Base-by-base conservation (phyloP, 148 eudicot species). In the Vaccinium macrocarpon region DNA sequence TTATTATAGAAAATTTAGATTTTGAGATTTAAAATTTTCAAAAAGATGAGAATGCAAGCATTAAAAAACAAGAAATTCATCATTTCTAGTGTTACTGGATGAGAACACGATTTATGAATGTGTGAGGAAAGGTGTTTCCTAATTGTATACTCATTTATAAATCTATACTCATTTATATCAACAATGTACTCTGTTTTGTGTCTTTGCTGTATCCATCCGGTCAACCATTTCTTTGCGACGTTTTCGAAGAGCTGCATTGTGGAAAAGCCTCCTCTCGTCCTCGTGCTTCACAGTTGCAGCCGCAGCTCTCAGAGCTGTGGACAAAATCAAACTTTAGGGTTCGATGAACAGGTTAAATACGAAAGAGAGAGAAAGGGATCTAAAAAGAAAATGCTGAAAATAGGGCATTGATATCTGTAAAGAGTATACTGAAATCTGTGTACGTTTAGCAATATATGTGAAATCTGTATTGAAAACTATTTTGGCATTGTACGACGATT, bases 291-390 rank as follows among this genome's bases (percentile, higher is more conserved):
- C 97, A 81, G 94, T 92, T 77, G 88, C 86, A 82, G 98, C 97
- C 0, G 98, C 98, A 70, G 95, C 95, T 92, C 98, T 93, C 85
- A 95, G 59, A 89, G 95, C 98, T 95, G 91, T 61, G 82, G 56
- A 81, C 48, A 79, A 83, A 68, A 81, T 71, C 74, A 72, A 51
- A 25, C 71, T 68, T 56, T 2, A 32, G 32, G 71, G 53, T 19
- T 53, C 25, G 50, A 32, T 52, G n/a, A 52, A 78, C 62, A 78
- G 61, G 38, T 16, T 78, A 52, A 23, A 25, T 52, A 52, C 53
- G 25, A 78, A 51, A 78, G 38, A 78, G 18, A 2, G 62, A 52
- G 16, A 78, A 52, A 6, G 6, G 38, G 23, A 27, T 14, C 25
- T 61, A 21, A 21, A 61, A 61, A n/a, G 66, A 61, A 61, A 61